Evolutionary conservation across 148 eudicot species (phyloP).

Genomic region (Chenopodium suecicum): DNA sequence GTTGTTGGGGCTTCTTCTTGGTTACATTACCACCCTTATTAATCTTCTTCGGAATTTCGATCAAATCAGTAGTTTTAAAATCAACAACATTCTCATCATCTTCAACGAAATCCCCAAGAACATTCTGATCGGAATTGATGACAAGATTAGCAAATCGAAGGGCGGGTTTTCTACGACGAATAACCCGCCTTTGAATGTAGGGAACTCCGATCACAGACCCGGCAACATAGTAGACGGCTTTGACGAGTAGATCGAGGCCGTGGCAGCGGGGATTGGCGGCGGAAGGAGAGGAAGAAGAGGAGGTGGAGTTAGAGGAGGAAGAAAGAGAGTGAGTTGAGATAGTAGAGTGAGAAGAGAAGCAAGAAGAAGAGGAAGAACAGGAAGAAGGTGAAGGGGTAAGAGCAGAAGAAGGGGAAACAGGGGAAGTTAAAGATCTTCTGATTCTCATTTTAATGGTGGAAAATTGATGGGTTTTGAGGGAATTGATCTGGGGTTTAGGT

Average conservation of each 20-base stretch:
- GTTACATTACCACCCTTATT: not conserved
- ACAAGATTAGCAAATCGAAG: slow-evolving; percentile 29
- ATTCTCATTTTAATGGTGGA: slow-evolving; percentile 7
- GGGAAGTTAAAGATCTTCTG: slow-evolving; percentile 12
- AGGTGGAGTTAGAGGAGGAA: slow-evolving; percentile 37
- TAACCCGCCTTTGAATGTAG: slow-evolving; percentile 61
- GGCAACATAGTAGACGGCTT: slow-evolving; percentile 54
- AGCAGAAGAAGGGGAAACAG: slow-evolving; percentile 16
- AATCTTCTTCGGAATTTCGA: not conserved
- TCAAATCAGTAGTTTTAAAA: not conserved
- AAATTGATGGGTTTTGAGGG: slow-evolving; percentile 5
- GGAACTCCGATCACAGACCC: slow-evolving; percentile 65
- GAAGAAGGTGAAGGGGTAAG: slow-evolving; percentile 25
- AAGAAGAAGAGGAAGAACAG: slow-evolving; percentile 30
- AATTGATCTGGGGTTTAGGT: slow-evolving; percentile 8
- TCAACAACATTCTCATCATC: not conserved
- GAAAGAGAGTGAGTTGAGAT: slow-evolving; percentile 35
- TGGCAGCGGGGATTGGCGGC: slow-evolving; percentile 35
- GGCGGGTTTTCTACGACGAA: slow-evolving; percentile 48
- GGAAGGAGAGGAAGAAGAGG: slow-evolving; percentile 19
- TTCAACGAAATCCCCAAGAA: not conserved
- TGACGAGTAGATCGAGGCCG: slow-evolving; percentile 74
- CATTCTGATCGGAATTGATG: not conserved
- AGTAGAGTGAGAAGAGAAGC: slow-evolving; percentile 36
- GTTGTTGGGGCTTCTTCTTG: slow-evolving; percentile 22